A percentile compares a stretch with the other conserved stretches of the same genome.
phyloP scores from a whole-genome alignment of 495 filamentous ascomycete species.

The Aspergillus conjunctus region DNA sequence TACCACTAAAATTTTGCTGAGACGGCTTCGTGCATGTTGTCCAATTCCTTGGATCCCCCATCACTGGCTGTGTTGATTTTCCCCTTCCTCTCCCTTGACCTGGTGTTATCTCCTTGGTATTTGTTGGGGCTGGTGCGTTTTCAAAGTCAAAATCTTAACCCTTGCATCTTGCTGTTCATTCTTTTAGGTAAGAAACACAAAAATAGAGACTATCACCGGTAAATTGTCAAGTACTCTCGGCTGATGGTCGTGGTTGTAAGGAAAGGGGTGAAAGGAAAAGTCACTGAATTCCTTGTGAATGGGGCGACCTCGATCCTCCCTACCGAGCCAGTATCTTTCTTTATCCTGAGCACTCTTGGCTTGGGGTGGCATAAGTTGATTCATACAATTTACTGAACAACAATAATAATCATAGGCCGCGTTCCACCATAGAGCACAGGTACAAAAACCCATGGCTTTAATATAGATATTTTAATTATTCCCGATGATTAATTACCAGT shows the following conservation, averaged over 20 bases:
- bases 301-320: no score
- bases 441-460: neutral
- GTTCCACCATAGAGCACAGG: neutral
- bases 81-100: neutral
- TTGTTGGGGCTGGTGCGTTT: neutral
- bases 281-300: neutral
- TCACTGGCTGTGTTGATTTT: slow-evolving; percentile 1
- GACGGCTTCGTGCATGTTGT: slow-evolving; percentile 27
- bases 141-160: slow-evolving; percentile 1
- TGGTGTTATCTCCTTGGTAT: neutral
- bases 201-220: no score
- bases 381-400: slow-evolving; percentile 2
- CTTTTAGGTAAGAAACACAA: slow-evolving; percentile 3
- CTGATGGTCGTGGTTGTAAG: neutral
- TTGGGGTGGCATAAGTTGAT: neutral
- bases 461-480: neutral
- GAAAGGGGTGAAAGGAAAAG: neutral
- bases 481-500: neutral
- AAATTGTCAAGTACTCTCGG: no score
- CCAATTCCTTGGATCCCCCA: slow-evolving; percentile 22
- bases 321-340: slow-evolving; percentile 36
- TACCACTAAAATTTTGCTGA: slow-evolving; percentile 27
- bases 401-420: neutral
- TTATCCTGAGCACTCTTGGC: slow-evolving; percentile 26
- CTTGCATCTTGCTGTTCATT: slow-evolving; percentile 18